Evolutionary conservation across 148 eudicot species (phyloP).

Genomic region (Diospyros lotus): DNA sequence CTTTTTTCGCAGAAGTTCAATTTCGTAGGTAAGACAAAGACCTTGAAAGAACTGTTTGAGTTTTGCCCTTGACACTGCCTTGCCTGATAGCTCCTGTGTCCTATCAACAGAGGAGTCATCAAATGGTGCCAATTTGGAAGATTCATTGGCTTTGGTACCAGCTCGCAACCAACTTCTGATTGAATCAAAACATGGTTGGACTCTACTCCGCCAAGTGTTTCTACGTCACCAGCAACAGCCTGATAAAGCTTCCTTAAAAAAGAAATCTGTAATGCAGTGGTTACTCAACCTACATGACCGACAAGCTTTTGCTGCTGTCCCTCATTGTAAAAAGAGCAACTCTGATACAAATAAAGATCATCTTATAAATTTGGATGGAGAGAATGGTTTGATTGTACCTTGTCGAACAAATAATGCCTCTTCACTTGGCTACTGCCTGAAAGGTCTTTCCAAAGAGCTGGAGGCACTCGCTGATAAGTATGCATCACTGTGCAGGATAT

Average conservation of each 20-base stretch:
- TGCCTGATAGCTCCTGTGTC: slow-evolving; percentile 9
- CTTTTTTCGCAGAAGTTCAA: neutral
- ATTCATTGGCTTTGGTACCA: slow-evolving; percentile 49
- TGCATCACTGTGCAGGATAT: slow-evolving; percentile 51
- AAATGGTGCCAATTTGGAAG: slow-evolving; percentile 19
- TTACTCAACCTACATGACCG: slow-evolving; percentile 38
- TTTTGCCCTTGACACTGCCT: slow-evolving; percentile 33
- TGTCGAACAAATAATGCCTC: slow-evolving; percentile 19
- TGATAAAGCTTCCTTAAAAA: slow-evolving; percentile 27
- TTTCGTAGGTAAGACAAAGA: neutral
- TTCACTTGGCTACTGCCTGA: slow-evolving; percentile 17
- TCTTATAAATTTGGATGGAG: slow-evolving; percentile 31
- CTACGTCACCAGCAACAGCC: slow-evolving; percentile 19
- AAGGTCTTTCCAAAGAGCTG: slow-evolving; percentile 30
- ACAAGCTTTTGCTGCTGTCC: slow-evolving; percentile 14
- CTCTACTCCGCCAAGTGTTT: slow-evolving; percentile 42
- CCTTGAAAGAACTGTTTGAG: slow-evolving; percentile 37
- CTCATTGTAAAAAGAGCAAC: slow-evolving; percentile 15
- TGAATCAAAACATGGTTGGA: slow-evolving; percentile 55
- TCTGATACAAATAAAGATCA: slow-evolving; percentile 19
- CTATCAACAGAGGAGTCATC: slow-evolving; percentile 17
- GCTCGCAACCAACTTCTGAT: slow-evolving; percentile 29
- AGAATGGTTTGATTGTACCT: slow-evolving; percentile 41
- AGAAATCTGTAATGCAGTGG: slow-evolving; percentile 50
- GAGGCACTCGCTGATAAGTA: slow-evolving; percentile 55